Percentiles rank a stretch among this genome's conserved stretches.
Conservation (phyloP, 1,284 basidiomycete genomes). For the Puccinia triticina region DNA sequence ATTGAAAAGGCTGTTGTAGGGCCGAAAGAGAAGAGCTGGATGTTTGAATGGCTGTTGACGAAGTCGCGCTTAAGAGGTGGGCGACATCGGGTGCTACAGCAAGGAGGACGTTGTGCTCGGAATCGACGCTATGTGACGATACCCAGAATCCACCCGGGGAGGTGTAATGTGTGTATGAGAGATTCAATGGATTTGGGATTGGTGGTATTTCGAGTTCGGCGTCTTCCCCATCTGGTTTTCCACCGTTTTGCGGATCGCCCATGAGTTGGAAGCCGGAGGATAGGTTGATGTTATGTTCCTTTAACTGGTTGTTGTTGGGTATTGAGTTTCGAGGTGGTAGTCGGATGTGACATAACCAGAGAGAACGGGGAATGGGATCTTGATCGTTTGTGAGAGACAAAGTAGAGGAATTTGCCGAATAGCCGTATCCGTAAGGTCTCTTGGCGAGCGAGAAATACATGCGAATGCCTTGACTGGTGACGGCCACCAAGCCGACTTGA, state of each 20-base stretch:
- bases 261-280: constrained; percentile 35
- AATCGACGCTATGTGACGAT: constrained; percentile 66
- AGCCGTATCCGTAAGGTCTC: constrained; percentile 56
- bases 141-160: constrained; percentile 60
- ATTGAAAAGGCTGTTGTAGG: constrained; percentile 58
- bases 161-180: constrained; percentile 63
- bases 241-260: constrained; percentile 37
- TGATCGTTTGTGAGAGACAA: constrained; percentile 51
- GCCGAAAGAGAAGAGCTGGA: constrained; percentile 58
- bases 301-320: constrained; percentile 51
- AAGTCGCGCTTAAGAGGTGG: constrained; percentile 52
- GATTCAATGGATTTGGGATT: constrained; percentile 62
- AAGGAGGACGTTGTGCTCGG: constrained; percentile 74
- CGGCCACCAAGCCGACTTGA: constrained; percentile 69
- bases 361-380: constrained; percentile 60
- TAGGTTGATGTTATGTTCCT: constrained; percentile 47
- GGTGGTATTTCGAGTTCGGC: constrained; percentile 63
- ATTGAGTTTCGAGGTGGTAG: constrained; percentile 67
- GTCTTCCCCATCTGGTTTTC: constrained; percentile 50
- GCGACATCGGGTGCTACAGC: constrained; percentile 74
- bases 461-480: constrained; percentile 72
- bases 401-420: constrained; percentile 51
- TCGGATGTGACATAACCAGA: constrained; percentile 73
- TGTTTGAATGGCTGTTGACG: constrained; percentile 57
- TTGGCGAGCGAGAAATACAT: constrained; percentile 71